These are phyloP conservation scores for Sporothrix humicola DNA, from an alignment of 2,329 filamentous ascomycete species.

Conservation along the genomic window DNA sequence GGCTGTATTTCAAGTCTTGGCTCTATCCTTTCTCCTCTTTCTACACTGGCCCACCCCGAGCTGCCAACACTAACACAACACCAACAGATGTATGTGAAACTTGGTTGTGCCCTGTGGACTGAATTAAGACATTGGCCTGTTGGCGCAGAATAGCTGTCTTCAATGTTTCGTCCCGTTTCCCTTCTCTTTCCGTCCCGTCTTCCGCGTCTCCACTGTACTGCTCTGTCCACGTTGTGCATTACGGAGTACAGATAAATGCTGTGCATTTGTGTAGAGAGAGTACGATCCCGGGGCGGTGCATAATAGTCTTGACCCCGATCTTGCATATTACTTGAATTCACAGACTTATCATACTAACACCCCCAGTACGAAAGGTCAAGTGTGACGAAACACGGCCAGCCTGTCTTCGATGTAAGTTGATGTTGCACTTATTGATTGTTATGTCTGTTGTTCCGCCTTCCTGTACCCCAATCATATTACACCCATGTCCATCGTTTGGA, in stretches of 20 bases:
- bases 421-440: not conserved
- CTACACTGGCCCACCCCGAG: not conserved
- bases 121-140: not conserved
- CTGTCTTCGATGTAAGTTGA: slow-evolving; percentile 32
- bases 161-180: not conserved
- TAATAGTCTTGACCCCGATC: no score
- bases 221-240: not conserved
- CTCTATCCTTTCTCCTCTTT: not conserved
- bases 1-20: no score
- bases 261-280: no score
- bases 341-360: not conserved
- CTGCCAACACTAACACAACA: not conserved
- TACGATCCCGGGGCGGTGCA: no score
- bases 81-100: slow-evolving; percentile 22
- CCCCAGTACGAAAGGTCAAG: slow-evolving; percentile 33
- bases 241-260: not conserved
- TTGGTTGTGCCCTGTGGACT: not conserved
- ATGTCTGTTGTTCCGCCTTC: not conserved
- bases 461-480: not conserved
- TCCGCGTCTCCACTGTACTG: not conserved
- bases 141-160: not conserved
- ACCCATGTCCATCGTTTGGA: not conserved
- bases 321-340: no score
- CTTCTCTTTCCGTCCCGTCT: not conserved
- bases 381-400: slow-evolving; percentile 35